Percentiles rank a stretch among this genome's conserved stretches.
Conservation (phyloP, 1,284 basidiomycete genomes). For the Sanghuangporus weigelae region DNA sequence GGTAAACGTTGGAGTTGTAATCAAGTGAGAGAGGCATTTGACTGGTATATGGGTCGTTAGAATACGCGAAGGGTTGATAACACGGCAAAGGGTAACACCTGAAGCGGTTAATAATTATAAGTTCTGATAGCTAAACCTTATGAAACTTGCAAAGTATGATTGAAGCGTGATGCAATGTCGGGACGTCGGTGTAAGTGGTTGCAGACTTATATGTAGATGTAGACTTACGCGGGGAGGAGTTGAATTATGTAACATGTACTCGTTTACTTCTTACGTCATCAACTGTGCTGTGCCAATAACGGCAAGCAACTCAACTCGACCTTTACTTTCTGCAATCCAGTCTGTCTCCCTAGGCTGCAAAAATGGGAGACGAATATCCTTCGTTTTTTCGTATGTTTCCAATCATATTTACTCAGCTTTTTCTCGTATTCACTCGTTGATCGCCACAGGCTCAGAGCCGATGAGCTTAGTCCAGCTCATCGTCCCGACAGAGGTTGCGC, state of each 20-base stretch:
- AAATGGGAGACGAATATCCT: slow-evolving; percentile 18
- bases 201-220: too few relatives aligned
- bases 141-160: too few relatives aligned
- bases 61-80: background rate
- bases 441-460: slow-evolving; percentile 75
- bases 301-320: background rate
- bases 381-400: slow-evolving; percentile 16
- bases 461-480: slow-evolving; percentile 99
- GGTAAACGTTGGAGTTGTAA: slow-evolving; percentile 24
- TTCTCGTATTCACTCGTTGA: background rate
- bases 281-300: background rate
- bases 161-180: too few relatives aligned
- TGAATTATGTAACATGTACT: background rate
- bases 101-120: too few relatives aligned
- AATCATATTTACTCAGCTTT: background rate
- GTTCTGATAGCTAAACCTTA: too few relatives aligned
- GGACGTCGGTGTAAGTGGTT: too few relatives aligned
- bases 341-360: background rate
- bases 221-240: too few relatives aligned
- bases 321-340: background rate
- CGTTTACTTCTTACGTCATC: background rate
- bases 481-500: slow-evolving; percentile 95
- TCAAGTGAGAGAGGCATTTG: slow-evolving; percentile 16
- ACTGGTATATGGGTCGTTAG: background rate
- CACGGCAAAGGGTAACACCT: background rate